Evolutionary conservation across 1,284 basidiomycete species (phyloP).

Genomic region (Golubevia pallescens): DNA sequence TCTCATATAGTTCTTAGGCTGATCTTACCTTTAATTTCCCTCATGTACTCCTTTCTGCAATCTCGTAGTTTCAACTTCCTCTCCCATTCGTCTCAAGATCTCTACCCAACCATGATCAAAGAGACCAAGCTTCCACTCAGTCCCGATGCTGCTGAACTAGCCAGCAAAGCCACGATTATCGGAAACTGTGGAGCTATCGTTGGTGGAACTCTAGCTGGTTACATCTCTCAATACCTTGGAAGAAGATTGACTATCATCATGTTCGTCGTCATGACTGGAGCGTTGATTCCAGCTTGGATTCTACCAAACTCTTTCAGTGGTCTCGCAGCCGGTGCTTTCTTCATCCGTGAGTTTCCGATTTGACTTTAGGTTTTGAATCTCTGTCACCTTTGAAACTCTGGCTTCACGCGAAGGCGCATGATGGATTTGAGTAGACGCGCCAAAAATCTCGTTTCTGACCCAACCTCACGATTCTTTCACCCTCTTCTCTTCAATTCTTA

Average conservation of each 20-base stretch:
- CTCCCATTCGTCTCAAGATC: constrained; percentile 78
- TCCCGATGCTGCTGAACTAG: constrained; percentile 15
- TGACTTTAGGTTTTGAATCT: no score
- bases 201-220: constrained; percentile 81
- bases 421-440: no score
- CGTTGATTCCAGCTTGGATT: constrained; percentile 63
- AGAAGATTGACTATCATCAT: constrained; percentile 84
- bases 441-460: no score
- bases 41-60: constrained; percentile 68
- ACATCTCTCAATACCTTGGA: constrained; percentile 81
- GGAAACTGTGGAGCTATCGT: constrained; percentile 58
- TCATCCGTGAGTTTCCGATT: constrained; percentile 18
- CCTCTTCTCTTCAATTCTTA: no score
- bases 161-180: constrained; percentile 48
- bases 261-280: constrained; percentile 60
- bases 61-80: no score
- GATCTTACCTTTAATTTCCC: neutral
- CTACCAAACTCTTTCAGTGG: constrained; percentile 62
- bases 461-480: no score
- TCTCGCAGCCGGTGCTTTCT: constrained; percentile 68
- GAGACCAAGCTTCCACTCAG: constrained; percentile 34
- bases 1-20: neutral
- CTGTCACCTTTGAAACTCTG: no score
- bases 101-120: constrained; percentile 54
- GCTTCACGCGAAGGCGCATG: no score